These are phyloP conservation scores for Solanum sitiens DNA, from an alignment of 257 asterid species.

Conservation along the genomic window DNA sequence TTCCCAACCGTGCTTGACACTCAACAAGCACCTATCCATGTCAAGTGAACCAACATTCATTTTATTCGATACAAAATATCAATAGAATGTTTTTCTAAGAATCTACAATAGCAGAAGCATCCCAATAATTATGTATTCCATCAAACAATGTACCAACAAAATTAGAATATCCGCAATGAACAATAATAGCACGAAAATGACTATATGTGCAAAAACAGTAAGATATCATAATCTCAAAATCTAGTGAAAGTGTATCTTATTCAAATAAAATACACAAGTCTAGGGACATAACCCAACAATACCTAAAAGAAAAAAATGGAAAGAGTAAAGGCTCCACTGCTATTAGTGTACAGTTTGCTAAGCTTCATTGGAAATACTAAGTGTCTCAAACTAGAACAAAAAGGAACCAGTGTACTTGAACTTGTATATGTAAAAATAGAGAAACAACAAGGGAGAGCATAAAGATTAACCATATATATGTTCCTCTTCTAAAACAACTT, in stretches of 20 bases:
- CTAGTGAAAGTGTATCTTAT: background rate
- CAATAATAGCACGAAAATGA: background rate
- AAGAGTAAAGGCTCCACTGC: background rate
- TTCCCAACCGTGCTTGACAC: background rate
- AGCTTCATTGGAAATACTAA: background rate
- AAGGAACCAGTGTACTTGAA: background rate
- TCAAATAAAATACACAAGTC: too few species aligned
- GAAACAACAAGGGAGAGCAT: background rate
- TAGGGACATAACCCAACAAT: background rate
- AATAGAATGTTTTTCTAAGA: background rate
- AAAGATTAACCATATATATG: background rate
- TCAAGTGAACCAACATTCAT: background rate
- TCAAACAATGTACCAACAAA: background rate
- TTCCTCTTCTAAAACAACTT: background rate
- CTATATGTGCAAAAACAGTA: too few species aligned
- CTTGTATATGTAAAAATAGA: background rate
- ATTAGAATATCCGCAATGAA: background rate
- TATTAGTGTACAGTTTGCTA: background rate
- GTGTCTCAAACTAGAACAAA: background rate
- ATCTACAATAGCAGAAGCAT: background rate
- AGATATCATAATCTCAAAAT: background rate
- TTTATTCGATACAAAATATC: background rate
- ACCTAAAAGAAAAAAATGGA: background rate
- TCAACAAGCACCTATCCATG: background rate
- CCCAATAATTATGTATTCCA: background rate